Evolutionary conservation across 2,329 filamentous ascomycete species (phyloP).

Genomic region (Trichoderma citrinoviride): DNA sequence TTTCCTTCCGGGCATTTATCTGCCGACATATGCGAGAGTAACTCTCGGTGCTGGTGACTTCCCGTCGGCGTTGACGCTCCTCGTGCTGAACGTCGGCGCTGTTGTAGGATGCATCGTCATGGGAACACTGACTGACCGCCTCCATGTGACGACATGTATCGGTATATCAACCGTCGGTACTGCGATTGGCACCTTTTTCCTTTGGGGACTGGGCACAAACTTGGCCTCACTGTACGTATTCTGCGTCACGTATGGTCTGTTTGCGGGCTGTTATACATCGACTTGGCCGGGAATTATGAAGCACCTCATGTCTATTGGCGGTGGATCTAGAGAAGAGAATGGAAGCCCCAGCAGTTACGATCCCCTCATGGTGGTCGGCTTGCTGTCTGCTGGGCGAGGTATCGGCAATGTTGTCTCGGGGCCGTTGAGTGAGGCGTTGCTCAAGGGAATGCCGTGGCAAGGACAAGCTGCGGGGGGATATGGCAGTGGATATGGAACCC

Average conservation of each 20-base stretch:
- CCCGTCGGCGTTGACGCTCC: constrained; percentile 54
- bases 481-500: constrained; percentile 35
- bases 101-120: constrained; percentile 59
- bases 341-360: constrained; percentile 33
- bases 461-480: constrained; percentile 34
- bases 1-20: constrained; percentile 61
- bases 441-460: constrained; percentile 46
- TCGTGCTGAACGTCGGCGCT: constrained; percentile 58
- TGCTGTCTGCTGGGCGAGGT: constrained; percentile 57
- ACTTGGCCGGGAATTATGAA: constrained; percentile 60
- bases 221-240: constrained; percentile 57
- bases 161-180: constrained; percentile 57
- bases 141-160: constrained; percentile 53
- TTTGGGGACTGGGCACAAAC: constrained; percentile 59
- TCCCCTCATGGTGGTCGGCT: constrained; percentile 55
- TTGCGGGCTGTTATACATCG: constrained; percentile 61
- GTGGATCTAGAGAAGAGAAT: neutral
- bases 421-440: constrained; percentile 53
- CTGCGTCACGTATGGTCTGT: constrained; percentile 62
- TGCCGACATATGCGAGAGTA: constrained; percentile 54
- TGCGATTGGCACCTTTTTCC: constrained; percentile 53
- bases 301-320: constrained; percentile 32
- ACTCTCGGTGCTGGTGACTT: constrained; percentile 48
- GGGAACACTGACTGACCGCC: constrained; percentile 54
- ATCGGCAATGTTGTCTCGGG: constrained; percentile 59